These are phyloP conservation scores for Ciborinia camelliae DNA, from an alignment of 2,329 filamentous ascomycete genomes.

Conservation along the genomic window DNA sequence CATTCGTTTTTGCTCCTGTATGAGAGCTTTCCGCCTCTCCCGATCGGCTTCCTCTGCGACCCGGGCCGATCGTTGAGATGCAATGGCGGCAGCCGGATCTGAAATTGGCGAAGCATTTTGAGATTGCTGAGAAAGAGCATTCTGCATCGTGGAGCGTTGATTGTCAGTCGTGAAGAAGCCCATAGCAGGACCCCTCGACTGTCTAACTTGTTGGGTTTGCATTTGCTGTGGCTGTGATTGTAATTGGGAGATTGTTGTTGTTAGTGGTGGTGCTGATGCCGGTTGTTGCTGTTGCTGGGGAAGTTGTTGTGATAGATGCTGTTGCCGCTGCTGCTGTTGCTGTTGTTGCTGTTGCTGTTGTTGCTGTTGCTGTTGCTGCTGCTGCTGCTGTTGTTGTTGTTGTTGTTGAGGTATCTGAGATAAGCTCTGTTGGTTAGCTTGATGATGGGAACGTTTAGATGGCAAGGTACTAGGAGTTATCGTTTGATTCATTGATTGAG, in stretches of 20 bases:
- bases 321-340: constrained; percentile 21
- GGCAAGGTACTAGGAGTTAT: constrained; percentile 29
- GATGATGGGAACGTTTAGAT: constrained; percentile 31
- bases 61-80: constrained; percentile 4
- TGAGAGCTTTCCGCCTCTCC: constrained; percentile 4
- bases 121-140: constrained; percentile 6
- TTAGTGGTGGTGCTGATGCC: constrained; percentile 25
- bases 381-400: constrained; percentile 16
- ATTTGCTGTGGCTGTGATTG: constrained; percentile 20
- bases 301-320: background rate
- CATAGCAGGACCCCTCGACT: constrained; percentile 31
- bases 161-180: constrained; percentile 33
- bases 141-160: constrained; percentile 30
- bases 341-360: constrained; percentile 23
- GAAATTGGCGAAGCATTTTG: constrained; percentile 11
- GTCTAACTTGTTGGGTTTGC: constrained; percentile 23
- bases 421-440: constrained; percentile 27
- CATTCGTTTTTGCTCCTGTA: constrained; percentile 10
- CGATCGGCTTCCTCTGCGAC: constrained; percentile 6
- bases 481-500: constrained; percentile 30
- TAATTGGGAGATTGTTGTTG: constrained; percentile 19
- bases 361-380: constrained; percentile 22
- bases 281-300: constrained; percentile 1
- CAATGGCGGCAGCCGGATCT: background rate
- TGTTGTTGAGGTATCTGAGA: constrained; percentile 28